Percentiles rank a stretch among this genome's conserved stretches.
Evolutionary conservation across 495 filamentous ascomycete species (phyloP).

Genomic region (Aspergillus saccharolyticus): DNA sequence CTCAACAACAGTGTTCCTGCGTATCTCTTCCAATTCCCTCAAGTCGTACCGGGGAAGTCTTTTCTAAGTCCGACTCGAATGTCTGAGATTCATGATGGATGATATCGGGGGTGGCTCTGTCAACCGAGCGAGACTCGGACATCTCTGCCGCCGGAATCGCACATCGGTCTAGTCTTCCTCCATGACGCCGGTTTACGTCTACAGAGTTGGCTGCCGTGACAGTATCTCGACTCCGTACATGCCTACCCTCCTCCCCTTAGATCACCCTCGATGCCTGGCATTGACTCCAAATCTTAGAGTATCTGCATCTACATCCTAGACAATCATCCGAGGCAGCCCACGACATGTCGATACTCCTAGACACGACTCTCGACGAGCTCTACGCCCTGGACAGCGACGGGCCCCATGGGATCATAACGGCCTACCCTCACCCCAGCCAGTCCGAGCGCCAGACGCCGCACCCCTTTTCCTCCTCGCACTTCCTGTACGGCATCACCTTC

Average conservation of each 20-base stretch:
- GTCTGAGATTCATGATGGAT: no score
- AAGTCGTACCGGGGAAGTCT: no score
- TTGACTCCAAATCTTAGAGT: not conserved
- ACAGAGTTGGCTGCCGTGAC: not conserved
- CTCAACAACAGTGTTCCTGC: no score
- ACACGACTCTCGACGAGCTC: slow-evolving; percentile 11
- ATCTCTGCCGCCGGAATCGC: not conserved
- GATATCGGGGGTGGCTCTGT: no score
- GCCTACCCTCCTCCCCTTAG: no score
- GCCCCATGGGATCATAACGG: not conserved
- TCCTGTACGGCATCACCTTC: slow-evolving; percentile 3
- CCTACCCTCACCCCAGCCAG: not conserved
- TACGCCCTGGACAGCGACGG: slow-evolving; percentile 2
- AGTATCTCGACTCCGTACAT: no score
- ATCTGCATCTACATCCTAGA: not conserved
- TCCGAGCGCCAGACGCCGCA: not conserved
- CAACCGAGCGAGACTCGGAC: not conserved
- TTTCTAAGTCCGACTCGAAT: no score
- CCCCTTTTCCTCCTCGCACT: not conserved
- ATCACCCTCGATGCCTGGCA: no score
- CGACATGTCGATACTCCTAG: not conserved
- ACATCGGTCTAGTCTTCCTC: not conserved
- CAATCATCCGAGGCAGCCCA: not conserved
- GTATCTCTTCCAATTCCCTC: no score
- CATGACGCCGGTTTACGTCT: slow-evolving; percentile 1